Conservation (phyloP, 2,329 filamentous ascomycete species). For the Penicillium janthinellum region DNA sequence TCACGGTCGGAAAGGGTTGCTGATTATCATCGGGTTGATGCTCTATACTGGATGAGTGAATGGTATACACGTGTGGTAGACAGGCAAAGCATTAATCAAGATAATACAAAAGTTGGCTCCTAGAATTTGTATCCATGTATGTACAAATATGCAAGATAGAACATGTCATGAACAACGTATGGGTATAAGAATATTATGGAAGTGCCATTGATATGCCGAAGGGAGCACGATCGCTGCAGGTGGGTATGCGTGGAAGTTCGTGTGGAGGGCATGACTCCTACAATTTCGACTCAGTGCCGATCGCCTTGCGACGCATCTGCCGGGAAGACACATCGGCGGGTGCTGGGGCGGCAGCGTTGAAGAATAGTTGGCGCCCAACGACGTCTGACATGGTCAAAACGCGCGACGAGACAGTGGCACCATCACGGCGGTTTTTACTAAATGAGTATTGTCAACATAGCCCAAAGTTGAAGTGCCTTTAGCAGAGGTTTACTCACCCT, state of each 20-base stretch:
- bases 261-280: constrained; percentile 14
- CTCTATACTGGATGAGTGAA: too few species aligned
- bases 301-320: constrained; percentile 40
- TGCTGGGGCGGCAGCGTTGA: constrained; percentile 32
- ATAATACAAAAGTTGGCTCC: background rate
- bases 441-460: background rate
- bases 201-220: background rate
- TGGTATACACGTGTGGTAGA: too few species aligned
- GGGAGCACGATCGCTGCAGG: background rate
- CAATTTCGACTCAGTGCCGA: constrained; percentile 38
- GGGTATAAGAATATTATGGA: constrained; percentile 13
- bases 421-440: constrained; percentile 88
- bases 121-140: background rate
- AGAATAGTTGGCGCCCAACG: constrained; percentile 70
- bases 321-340: constrained; percentile 37
- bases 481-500: constrained; percentile 52
- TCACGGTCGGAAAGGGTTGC: constrained; percentile 18
- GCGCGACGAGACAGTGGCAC: constrained; percentile 79
- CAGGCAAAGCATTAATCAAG: too few species aligned
- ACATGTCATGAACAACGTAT: background rate
- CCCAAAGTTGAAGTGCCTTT: background rate
- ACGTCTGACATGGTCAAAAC: constrained; percentile 76
- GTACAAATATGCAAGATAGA: background rate
- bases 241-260: background rate
- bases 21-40: background rate